Base-by-base conservation (phyloP, 306 rosid species). In the Medicago lupulina region DNA sequence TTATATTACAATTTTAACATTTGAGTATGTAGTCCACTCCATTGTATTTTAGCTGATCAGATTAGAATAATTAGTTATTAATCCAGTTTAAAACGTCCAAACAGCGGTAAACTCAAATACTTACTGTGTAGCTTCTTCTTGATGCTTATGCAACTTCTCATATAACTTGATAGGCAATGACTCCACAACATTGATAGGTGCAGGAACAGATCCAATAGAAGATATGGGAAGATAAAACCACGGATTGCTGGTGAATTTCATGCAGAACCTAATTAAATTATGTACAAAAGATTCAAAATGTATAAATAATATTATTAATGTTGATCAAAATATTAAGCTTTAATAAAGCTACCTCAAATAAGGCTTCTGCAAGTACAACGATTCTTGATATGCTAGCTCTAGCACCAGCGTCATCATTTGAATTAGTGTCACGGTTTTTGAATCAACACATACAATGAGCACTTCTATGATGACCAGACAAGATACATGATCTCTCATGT, bases 201-300 rank as follows among this genome's bases (percentile, higher is more conserved):
- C 97, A 43, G 99, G 99, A 84, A 90, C 83, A 75, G 97, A 95
- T 76, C 99, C 99, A 74, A 92, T 90, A 43, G 97, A 92, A 72
- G 99, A 92, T 50, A 91, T 90, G 96, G 76, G 97, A 87, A 70
- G 99, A 87, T 80, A 89, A 84, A 84, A 94, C 99, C 72, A 85
- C 96, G 51, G 97, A 90, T 86, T 92, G 99, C 97, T 92, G 97
- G 91, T 95, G 99, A 89, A 95, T 95, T 90, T 95, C 99, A 92
- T 95, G 97, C 91, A 95, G 97, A 90, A 95, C 99, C 99, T 95
- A 92, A 85, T 95, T 81, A 86, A 87, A 81, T 83, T 89, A 85
- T 72, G 87, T 78, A 81, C 49, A 49, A 84, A 79, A 43, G 60
- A 80, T 92, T 92, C 83, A 90, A 85, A 79, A 77, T 62, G 83